A percentile compares a stretch with the other conserved stretches of the same genome.
Conservation (phyloP, 371 early-diverging fungal genomes). For the Nematocida minor region DNA sequence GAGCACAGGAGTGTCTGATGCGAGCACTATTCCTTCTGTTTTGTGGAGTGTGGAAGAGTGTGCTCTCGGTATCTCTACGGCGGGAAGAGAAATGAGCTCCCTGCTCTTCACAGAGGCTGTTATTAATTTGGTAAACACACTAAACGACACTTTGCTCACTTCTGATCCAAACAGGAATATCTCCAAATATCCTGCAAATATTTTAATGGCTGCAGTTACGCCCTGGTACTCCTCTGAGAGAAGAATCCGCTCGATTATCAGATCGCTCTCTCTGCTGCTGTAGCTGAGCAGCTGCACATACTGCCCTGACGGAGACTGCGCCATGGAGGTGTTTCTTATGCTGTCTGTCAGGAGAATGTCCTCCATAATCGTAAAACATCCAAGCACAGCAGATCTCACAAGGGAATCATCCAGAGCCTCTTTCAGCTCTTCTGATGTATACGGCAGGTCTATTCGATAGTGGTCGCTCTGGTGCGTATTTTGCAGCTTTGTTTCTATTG, state of each 20-base stretch:
- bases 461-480: neutral
- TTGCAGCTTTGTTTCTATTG: slow-evolving; percentile 12
- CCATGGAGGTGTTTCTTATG: slow-evolving; percentile 31
- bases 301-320: slow-evolving; percentile 25
- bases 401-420: slow-evolving; percentile 1
- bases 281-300: slow-evolving; percentile 45
- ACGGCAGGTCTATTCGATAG: neutral
- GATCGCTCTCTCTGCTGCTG: neutral
- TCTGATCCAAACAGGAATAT: slow-evolving; percentile 18
- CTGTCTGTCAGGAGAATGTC: slow-evolving; percentile 22
- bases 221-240: slow-evolving; percentile 49
- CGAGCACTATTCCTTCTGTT: slow-evolving; percentile 5
- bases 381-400: slow-evolving; percentile 8
- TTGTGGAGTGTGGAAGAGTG: neutral
- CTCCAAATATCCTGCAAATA: neutral
- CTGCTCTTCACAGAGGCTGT: neutral
- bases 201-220: neutral
- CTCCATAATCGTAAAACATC: slow-evolving; percentile 38
- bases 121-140: neutral
- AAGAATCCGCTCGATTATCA: slow-evolving; percentile 23
- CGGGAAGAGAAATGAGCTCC: neutral
- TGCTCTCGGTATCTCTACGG: neutral
- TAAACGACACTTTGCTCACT: neutral
- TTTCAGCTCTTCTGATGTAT: neutral
- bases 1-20: neutral